Base-by-base conservation (phyloP, 805 yeast species). In the Saccharomycopsis sp. region DNA sequence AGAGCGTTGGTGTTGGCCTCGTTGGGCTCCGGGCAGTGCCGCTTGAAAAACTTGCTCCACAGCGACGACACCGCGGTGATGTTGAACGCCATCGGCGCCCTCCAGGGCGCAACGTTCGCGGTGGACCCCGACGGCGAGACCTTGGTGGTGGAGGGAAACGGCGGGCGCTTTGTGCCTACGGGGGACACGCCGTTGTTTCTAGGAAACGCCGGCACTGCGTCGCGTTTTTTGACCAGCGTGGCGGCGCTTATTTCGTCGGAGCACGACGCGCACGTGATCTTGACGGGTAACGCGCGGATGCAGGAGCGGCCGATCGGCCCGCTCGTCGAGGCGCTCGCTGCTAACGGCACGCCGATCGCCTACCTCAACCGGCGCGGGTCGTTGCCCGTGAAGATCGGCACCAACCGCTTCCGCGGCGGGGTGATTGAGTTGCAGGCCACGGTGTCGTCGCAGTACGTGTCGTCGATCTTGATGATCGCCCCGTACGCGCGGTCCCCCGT, bases 201-300 rank as follows among this genome's bases (percentile, higher is more conserved):
- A 62, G 99, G 99, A 58, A 94, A 94, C 68, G 98, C 99, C 1
- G 99, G 99, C 64, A 94, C 99, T 50, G 98, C 99, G 2, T 89
- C 97, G 3, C 81, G 99, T 67, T 94, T 94, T 71, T 79, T 94
- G 68, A 89, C 97, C 1, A 82, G 97, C 1, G 92, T 94, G 29
- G 97, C 96, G 18, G 80, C 96, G n/a, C 75, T 91, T 60, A 96
- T 88, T 3, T 76, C 80, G 20, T 67, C 78, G 15, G 67, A 69
- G 2, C 68, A 65, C 3, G 66, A 69, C 9, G 74, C 78, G 37
- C 67, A 75, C 59, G 83, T 91, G 29, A 74, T 83, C 4, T 77
- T 94, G 62, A 94, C 98, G 1, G 99, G 99, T 64, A 94, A 94
- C 71, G 86, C 89, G 53, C 82, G 99, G 72, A 94, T 94, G 99